Base-by-base conservation (phyloP, 306 rosid species). In the Sechiopsis laciniata region DNA sequence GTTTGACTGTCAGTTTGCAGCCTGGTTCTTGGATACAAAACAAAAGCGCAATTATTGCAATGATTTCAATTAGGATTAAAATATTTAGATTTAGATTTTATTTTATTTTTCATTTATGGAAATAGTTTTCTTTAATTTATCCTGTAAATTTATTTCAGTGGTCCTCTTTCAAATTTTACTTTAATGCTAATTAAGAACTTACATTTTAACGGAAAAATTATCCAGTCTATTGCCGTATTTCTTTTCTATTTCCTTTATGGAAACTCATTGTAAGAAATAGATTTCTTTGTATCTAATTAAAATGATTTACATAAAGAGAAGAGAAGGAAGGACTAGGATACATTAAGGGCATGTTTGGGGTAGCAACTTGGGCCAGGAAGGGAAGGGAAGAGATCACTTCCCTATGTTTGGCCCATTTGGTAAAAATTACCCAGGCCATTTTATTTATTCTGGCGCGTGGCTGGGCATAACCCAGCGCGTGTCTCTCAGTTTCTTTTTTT, bases 181-280 rank as follows among this genome's bases (percentile, higher is more conserved):
- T 61, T 15, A 32, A 61, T 3, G 11, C 6, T 29, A 32, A 15
- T 59, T 3, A 13, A 59, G 19, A n/a, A 54, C 42, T 37, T 54
- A n/a, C 29, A 7, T 17, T 19, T 56, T 8, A 8, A 56, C 26
- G 0, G 61, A 19, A 55, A 24, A 17, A 2, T 5, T 58, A 1
- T 58, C n/a, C n/a, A 12, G 11, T 58, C 40, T 58, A 10, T 57
- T 20, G 35, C 32, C 29, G 29, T 26, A 20, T 21, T 87, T 85
- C 84, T 80, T 80, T 86, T 82, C 91, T 52, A 68, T 50, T 81
- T 82, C 79, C 71, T 74, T 61, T 77, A 80, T 67, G 61, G 51
- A 78, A 51, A 45, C 73, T 21, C 59, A 55, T 9, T 1, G 40
- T 61, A 62, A 26, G 29, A 26, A 26, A 26, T 32, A 32, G 12